Percentiles rank a stretch among this genome's conserved stretches.
These are phyloP conservation scores for Lumnitzera littorea DNA, from an alignment of 345 rosid species.

Conservation along the genomic window DNA sequence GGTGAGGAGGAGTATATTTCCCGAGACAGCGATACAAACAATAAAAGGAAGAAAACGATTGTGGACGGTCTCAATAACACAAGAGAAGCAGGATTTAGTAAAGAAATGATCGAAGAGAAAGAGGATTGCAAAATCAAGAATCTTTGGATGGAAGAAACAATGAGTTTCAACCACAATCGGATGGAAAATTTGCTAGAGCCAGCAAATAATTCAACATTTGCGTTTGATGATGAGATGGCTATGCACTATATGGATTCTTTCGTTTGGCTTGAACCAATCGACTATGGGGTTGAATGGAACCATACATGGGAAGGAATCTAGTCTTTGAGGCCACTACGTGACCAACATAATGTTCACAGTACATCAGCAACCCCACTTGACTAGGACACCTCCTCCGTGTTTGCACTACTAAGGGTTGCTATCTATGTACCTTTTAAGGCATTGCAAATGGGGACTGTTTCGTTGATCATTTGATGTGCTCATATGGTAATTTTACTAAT, in stretches of 20 bases:
- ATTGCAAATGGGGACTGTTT: too few species aligned
- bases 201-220: slow-evolving; percentile 17
- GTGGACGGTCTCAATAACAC: not conserved
- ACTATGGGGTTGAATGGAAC: not conserved
- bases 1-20: too few species aligned
- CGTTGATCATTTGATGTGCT: too few species aligned
- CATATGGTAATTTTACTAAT: too few species aligned
- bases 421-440: too few species aligned
- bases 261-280: slow-evolving; percentile 31
- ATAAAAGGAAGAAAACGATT: slow-evolving; percentile 5
- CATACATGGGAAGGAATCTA: too few species aligned
- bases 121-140: slow-evolving; percentile 7
- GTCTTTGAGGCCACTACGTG: too few species aligned
- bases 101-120: slow-evolving; percentile 7
- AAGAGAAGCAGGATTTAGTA: slow-evolving; percentile 5
- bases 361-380: too few species aligned
- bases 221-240: slow-evolving; percentile 34
- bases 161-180: slow-evolving; percentile 23
- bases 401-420: too few species aligned
- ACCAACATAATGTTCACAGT: too few species aligned
- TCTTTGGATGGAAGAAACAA: slow-evolving; percentile 31
- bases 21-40: not conserved
- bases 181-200: slow-evolving; percentile 26
- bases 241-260: slow-evolving; percentile 39
- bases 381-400: too few species aligned